A percentile compares a stretch with the other conserved stretches of the same genome.
Evolutionary conservation across 2,329 filamentous ascomycete genomes (phyloP).

Genomic region (Trichoderma brevicompactum): DNA sequence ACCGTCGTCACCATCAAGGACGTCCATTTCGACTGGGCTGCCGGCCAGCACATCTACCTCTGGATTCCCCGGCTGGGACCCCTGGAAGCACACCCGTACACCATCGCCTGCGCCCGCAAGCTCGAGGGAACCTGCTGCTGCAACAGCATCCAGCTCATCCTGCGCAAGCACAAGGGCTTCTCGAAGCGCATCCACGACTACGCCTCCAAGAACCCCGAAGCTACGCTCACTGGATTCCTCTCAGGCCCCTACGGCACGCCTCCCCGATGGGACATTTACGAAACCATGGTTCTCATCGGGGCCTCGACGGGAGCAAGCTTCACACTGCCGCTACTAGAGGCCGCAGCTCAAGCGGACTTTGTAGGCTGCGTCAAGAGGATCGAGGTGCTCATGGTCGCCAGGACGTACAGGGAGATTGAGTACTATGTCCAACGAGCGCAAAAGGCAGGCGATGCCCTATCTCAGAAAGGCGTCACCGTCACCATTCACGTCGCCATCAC

Average conservation of each 20-base stretch:
- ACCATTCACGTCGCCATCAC: constrained; percentile 61
- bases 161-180: constrained; percentile 61
- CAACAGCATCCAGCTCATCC: constrained; percentile 63
- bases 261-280: constrained; percentile 61
- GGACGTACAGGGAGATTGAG: constrained; percentile 56
- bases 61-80: constrained; percentile 61
- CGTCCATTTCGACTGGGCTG: constrained; percentile 61
- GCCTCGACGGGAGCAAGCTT: constrained; percentile 68
- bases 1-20: constrained; percentile 64
- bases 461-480: constrained; percentile 53
- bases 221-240: constrained; percentile 49
- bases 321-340: constrained; percentile 62
- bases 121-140: constrained; percentile 57
- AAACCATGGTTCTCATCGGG: constrained; percentile 63
- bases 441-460: constrained; percentile 49
- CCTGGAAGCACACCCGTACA: constrained; percentile 64
- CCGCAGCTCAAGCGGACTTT: constrained; percentile 48
- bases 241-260: constrained; percentile 61
- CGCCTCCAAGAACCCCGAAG: constrained; percentile 46
- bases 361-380: constrained; percentile 57
- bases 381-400: constrained; percentile 58
- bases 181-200: constrained; percentile 57
- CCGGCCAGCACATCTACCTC: constrained; percentile 65
- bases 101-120: constrained; percentile 61
- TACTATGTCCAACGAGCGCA: constrained; percentile 58